phyloP scores from a whole-genome alignment of 2,329 filamentous ascomycete species.

The Colletotrichum lini region DNA sequence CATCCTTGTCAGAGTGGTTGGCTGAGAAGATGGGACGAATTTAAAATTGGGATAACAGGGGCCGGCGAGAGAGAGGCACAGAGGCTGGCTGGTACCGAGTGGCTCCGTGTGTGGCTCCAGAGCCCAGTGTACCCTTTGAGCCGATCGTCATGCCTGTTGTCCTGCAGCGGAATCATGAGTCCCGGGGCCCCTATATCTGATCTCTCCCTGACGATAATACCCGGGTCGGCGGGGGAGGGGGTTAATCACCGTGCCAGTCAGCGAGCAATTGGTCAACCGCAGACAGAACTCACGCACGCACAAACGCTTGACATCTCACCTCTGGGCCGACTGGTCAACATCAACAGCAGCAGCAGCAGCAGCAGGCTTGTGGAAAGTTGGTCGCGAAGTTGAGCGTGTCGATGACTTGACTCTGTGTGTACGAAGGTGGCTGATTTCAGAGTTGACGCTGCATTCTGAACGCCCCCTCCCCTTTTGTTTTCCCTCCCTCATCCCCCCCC shows the following conservation, averaged over 20 bases:
- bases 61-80: conserved; percentile 1
- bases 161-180: conserved; percentile 40
- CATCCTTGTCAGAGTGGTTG: conserved; percentile 36
- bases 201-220: conserved; percentile 35
- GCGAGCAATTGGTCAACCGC: neutral
- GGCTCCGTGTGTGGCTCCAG: conserved; percentile 27
- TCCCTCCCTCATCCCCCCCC: conserved; percentile 3
- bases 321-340: neutral
- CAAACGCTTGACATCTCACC: neutral
- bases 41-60: conserved; percentile 38
- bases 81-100: conserved; percentile 32
- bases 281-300: neutral
- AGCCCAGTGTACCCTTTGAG: conserved; percentile 30
- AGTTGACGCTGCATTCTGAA: conserved; percentile 29
- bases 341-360: neutral
- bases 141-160: conserved; percentile 42
- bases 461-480: conserved; percentile 14
- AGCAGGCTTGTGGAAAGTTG: neutral
- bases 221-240: neutral
- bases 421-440: neutral
- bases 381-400: neutral
- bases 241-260: neutral
- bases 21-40: conserved; percentile 41
- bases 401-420: neutral
- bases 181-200: conserved; percentile 42